Base-by-base conservation (phyloP, 2,329 filamentous ascomycete species). In the Thielaviopsis cerberus region DNA sequence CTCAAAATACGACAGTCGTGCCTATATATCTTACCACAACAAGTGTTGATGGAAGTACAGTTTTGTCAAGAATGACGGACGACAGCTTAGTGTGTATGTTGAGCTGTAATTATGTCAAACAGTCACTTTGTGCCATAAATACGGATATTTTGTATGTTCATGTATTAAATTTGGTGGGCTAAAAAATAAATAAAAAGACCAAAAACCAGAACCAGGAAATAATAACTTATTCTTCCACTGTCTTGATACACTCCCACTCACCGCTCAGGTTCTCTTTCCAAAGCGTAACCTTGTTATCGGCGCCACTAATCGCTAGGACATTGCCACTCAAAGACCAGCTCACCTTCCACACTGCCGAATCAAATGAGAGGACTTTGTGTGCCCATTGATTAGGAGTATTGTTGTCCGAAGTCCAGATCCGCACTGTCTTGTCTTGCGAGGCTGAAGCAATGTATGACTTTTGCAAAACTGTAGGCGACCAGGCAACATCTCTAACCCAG, bases 261-360 rank as follows among this genome's bases (percentile, higher is more conserved):
- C 92, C 92, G 69, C 86, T 86, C 65, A 98, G 75, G 69, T 94
- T 94, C 79, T 98, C 92, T 79, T 97, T 98, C 91, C 91, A 98
- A 70, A 98, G 72, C 57, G 85, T 94, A 58, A 98, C 90, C 74
- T 94, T 90, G 76, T 98, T 98, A 72, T 98, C 91, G 25, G 86
- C 88, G 45, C 88, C 88, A 68, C 86, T 92, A 62, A 96, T 88
- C 10, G 92, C 92, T 65, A 98, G 76, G 22, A 97, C 90, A 69
- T 98, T 98, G 56, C 92, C 92, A 70, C 88, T 95, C 68, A 97
- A 76, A 65, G 89, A 95, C 92, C 92, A 98, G 76, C 88, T 96
- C 52, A 96, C 92, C 58, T 92, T 83, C 92, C 92, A 98, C 60
- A 95, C 80, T 53, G 90, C 84, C 4, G 85, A 82, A 62, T 96